phyloP scores from a whole-genome alignment of 2,329 filamentous ascomycete species.

The Verticillium klebahnii region DNA sequence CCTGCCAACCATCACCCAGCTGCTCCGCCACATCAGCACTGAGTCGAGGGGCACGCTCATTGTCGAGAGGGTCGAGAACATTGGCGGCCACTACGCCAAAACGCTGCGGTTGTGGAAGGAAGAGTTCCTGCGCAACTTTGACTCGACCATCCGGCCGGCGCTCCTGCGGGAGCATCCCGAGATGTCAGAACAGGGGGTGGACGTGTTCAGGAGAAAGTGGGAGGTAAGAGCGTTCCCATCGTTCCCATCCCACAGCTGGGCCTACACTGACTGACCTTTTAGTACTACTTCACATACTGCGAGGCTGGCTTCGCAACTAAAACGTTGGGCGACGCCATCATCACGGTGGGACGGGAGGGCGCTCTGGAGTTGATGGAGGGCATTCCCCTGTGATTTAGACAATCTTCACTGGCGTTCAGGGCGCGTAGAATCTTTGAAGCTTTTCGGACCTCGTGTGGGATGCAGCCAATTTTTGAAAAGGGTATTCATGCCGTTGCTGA shows the following conservation, averaged over 20 bases:
- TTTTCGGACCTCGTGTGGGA: neutral
- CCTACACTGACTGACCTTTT: slow-evolving; percentile 9
- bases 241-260: neutral
- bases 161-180: slow-evolving; percentile 52
- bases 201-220: slow-evolving; percentile 69
- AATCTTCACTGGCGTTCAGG: neutral
- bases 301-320: slow-evolving; percentile 70
- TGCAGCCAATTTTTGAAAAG: neutral
- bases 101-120: slow-evolving; percentile 65
- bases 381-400: slow-evolving; percentile 51
- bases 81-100: slow-evolving; percentile 69
- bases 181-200: slow-evolving; percentile 58
- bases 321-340: slow-evolving; percentile 67
- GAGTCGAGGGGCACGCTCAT: slow-evolving; percentile 59
- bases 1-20: slow-evolving; percentile 52
- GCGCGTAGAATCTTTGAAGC: neutral
- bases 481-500: neutral
- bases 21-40: slow-evolving; percentile 54
- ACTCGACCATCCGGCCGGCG: slow-evolving; percentile 54
- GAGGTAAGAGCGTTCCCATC: slow-evolving; percentile 39
- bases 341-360: slow-evolving; percentile 64
- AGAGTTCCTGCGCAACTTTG: slow-evolving; percentile 60
- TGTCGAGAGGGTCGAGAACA: slow-evolving; percentile 65
- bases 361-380: slow-evolving; percentile 65
- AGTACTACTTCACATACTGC: slow-evolving; percentile 74